Evolutionary conservation across 2,329 filamentous ascomycete genomes (phyloP).

Genomic region (Penicillium sp.): DNA sequence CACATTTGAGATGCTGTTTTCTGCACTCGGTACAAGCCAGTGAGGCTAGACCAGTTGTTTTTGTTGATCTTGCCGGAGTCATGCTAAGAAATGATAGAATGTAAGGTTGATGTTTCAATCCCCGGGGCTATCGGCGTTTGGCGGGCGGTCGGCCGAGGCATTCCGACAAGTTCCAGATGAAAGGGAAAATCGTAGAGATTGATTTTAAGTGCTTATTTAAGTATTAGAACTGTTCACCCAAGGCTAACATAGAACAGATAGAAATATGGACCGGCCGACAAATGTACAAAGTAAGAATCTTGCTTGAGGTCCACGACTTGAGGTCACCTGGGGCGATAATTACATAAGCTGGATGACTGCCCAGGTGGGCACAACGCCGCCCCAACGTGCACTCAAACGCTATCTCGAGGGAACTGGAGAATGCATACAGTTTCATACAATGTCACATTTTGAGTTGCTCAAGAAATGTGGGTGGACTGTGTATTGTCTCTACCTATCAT

Average conservation of each 20-base stretch:
- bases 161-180: not conserved
- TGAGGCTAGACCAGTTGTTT: conserved; percentile 30
- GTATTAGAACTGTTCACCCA: not conserved
- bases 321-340: too few relatives aligned
- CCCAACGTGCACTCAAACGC: too few relatives aligned
- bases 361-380: too few relatives aligned
- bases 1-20: conserved; percentile 69
- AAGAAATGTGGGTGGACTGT: not conserved
- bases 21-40: conserved; percentile 49
- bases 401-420: not conserved
- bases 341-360: not conserved
- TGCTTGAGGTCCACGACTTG: too few relatives aligned
- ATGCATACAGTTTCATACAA: not conserved
- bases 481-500: too few relatives aligned
- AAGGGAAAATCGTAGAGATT: not conserved
- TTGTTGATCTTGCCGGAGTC: conserved; percentile 23
- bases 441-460: not conserved
- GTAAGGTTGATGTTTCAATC: conserved; percentile 2
- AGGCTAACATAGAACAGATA: too few relatives aligned
- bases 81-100: conserved; percentile 5
- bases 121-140: conserved; percentile 4
- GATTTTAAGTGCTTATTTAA: not conserved
- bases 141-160: not conserved
- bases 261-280: not conserved
- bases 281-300: not conserved